Evolutionary conservation across 1,139 yeast species (phyloP), one percentile per base, ranked within the genome.

Genomic region (Pichia sp.): DNA sequence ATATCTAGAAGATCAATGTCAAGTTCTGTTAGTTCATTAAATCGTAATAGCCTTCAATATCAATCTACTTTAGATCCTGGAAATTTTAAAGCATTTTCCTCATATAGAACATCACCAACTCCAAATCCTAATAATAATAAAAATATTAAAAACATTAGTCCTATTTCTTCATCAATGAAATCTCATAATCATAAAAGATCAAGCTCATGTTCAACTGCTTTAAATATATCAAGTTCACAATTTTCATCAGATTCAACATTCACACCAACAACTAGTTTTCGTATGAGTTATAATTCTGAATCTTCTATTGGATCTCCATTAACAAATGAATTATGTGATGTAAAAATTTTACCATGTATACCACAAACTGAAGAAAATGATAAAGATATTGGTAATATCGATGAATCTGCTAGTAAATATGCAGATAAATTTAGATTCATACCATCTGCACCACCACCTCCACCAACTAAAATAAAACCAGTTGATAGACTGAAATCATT

Each of bases 21-120:
- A 7, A 28, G 16, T 22, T 11, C 39, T 16, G 25, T 20, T 9
- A 3, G 24, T 27, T 35, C 38, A 20, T 5, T 27, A 27, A 27
- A n/a, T 6, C 30, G 11, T 16, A 27, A 6, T 16, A 16, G 3
- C 3, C 20, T 26, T 26, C 16, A 30, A 5, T 29, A 34, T 8
- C 28, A 29, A 34, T 9, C 30, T 7, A 34, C 42, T 12, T 37
- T 41, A 29, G 42, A 41, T 29, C 40, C 44, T 9, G 34, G 22
- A 5, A 35, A 41, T n/a, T 26, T 54, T 40, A 53, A 51, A 40
- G 59, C 58, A 4, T 46, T 55, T 33, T 57, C 61, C 6, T 55
- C 60, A 27, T 58, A 53, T 43, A 50, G 61, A 45, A 58, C 61
- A 2, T 48, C 56, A 5, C 60, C 62, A 33, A 47, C 59, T 1